Conservation (phyloP, 176 grass and related monocot genomes). For the Leersia perrieri region DNA sequence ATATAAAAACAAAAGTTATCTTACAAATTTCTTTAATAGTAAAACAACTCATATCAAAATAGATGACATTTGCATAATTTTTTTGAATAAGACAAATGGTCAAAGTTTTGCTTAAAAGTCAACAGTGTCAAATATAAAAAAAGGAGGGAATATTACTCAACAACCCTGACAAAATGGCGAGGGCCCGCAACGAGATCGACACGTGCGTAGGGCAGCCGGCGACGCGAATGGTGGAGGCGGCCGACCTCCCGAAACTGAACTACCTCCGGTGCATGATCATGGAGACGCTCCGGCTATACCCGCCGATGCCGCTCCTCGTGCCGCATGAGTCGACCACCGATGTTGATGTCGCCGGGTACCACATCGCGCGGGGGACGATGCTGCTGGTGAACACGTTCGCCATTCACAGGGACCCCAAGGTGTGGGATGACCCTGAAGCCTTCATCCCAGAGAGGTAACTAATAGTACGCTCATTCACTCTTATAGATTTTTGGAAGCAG, state of each 20-base stretch:
- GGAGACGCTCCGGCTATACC: constrained; percentile 53
- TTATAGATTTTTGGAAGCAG: too few species aligned
- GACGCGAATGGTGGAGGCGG: constrained; percentile 12
- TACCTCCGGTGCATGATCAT: constrained; percentile 38
- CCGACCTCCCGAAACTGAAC: constrained; percentile 33
- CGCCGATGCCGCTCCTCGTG: constrained; percentile 23
- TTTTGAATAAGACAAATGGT: too few species aligned
- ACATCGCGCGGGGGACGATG: constrained; percentile 36
- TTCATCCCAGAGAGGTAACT: constrained; percentile 59
- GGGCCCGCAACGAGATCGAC: not conserved
- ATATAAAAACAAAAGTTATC: too few species aligned
- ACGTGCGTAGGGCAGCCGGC: not conserved
- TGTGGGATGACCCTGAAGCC: constrained; percentile 29
- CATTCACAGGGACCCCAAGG: constrained; percentile 34
- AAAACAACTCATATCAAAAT: too few species aligned
- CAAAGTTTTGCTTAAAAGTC: too few species aligned
- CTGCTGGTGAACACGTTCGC: constrained; percentile 41
- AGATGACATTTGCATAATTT: too few species aligned
- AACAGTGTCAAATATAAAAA: too few species aligned
- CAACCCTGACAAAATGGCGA: not conserved
- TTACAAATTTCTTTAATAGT: too few species aligned
- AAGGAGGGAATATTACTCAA: too few species aligned
- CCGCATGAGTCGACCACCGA: constrained; percentile 39
- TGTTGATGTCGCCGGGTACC: constrained; percentile 25
- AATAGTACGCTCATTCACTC: too few species aligned